Evolutionary conservation across 78 protist species (phyloP).

Genomic region (Chrysochromulina parva): DNA sequence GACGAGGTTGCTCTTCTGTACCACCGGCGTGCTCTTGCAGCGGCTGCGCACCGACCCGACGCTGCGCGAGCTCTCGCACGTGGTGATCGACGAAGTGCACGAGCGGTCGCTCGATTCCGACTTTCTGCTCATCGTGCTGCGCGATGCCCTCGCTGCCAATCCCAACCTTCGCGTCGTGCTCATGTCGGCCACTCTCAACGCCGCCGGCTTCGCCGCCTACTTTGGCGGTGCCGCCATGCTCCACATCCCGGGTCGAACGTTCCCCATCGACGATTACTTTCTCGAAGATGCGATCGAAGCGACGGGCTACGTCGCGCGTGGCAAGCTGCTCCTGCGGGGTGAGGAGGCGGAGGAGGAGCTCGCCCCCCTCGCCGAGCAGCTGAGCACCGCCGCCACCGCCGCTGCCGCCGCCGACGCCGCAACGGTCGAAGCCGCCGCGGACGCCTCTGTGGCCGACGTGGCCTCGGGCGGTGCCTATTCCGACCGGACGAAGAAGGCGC

Average conservation of each 20-base stretch:
- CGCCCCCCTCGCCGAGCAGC: not conserved
- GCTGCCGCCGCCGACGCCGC: no score
- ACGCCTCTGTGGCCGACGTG: not conserved
- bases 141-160: not conserved
- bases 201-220: constrained; percentile 20
- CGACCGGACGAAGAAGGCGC: not conserved
- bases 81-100: constrained; percentile 59
- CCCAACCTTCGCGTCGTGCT: constrained; percentile 40
- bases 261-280: constrained; percentile 1
- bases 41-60: not conserved
- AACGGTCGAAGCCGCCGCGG: no score
- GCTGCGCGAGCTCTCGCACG: constrained; percentile 24
- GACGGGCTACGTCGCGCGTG: constrained; percentile 6
- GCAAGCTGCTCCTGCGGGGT: not conserved
- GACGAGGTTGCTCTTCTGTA: constrained; percentile 81
- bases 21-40: constrained; percentile 86
- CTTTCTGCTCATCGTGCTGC: constrained; percentile 42
- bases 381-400: no score
- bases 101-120: constrained; percentile 56
- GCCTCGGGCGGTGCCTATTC: not conserved
- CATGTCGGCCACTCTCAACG: constrained; percentile 54
- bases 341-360: not conserved
- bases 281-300: constrained; percentile 48
- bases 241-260: constrained; percentile 39
- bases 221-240: constrained; percentile 7